Evolutionary conservation across 2,329 filamentous ascomycete genomes (phyloP).

Genomic region (Fusarium musae): DNA sequence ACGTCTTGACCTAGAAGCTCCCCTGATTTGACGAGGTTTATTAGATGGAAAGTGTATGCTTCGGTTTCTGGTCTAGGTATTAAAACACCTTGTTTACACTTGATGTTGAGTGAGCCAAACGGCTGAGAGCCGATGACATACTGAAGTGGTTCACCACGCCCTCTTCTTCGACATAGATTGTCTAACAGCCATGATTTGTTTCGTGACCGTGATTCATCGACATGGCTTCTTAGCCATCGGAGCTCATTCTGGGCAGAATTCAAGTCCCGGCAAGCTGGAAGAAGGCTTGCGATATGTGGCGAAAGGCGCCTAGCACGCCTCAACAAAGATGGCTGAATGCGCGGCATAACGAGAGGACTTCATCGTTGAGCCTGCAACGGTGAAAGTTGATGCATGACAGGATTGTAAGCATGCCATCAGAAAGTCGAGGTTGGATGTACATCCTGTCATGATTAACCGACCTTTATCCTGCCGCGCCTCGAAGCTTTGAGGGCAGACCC

Average conservation of each 20-base stretch:
- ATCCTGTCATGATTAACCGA: slow-evolving; percentile 41
- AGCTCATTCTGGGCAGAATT: slow-evolving; percentile 74
- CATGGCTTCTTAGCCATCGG: slow-evolving; percentile 76
- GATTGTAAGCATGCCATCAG: neutral
- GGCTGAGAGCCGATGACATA: slow-evolving; percentile 90
- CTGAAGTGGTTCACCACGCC: slow-evolving; percentile 80
- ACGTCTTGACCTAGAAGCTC: slow-evolving; percentile 11
- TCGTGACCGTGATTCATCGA: slow-evolving; percentile 47
- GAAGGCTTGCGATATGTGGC: slow-evolving; percentile 67
- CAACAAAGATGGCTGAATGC: slow-evolving; percentile 68
- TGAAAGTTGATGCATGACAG: neutral
- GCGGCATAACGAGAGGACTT: slow-evolving; percentile 63
- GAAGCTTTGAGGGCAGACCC: slow-evolving; percentile 20
- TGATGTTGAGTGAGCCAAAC: slow-evolving; percentile 85
- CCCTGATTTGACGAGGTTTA: slow-evolving; percentile 53
- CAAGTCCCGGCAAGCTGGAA: slow-evolving; percentile 72
- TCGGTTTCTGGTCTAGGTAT: slow-evolving; percentile 87
- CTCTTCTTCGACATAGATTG: slow-evolving; percentile 60
- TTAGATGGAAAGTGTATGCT: slow-evolving; percentile 70
- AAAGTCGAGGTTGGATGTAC: neutral
- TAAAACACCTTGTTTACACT: slow-evolving; percentile 80
- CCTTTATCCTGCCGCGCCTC: slow-evolving; percentile 40
- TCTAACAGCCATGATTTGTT: slow-evolving; percentile 44
- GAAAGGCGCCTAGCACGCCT: slow-evolving; percentile 64
- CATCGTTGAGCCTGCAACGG: slow-evolving; percentile 24